Evolutionary conservation across 306 rosid species (phyloP), one percentile per base, ranked within the genome.

Genomic region (Quercus berberidifolia): DNA sequence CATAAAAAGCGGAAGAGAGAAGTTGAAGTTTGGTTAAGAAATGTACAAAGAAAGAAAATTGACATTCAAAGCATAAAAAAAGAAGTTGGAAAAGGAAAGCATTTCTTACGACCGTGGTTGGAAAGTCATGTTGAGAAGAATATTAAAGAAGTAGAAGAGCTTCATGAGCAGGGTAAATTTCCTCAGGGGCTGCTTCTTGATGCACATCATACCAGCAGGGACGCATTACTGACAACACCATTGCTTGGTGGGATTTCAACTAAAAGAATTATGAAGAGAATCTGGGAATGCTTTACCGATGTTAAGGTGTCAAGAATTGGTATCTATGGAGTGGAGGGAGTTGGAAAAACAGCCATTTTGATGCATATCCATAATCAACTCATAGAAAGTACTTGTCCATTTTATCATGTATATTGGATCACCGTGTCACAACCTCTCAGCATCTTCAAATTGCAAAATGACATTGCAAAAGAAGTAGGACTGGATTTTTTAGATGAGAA

Each of bases 321-420:
- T 0, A 2, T 85, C 3, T 15, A 67, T 54, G 88, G 88, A 41
- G 82, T 77, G 75, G 88, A 79, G 1, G 86, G 90, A 9, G 75
- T 79, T 7, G 88, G 90, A 0, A 87, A 87, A 76, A 84, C 88
- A 31, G 55, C 73, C 3, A 23, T 87, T 4, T 78, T 76, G 15
- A 69, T 46, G 7, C 76, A 73, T 11, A 15, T 87, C 6, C 31
- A 69, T 58, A 31, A 73, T 15, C 63, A 63, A 60, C 20, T 83
- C 64, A 17, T 9, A 38, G 71, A 78, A n/a, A 19, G 73, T 20
- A 52, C 33, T 30, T 38, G 63, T 20, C 46, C 49, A 54, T 78
- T 81, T 23, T 49, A 58, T 0, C 1, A 60, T 46, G 81, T 71
- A 18, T 64, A 75, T 67, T 85, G 84, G 82, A 41, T 82, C 14